Conservation (phyloP, 345 rosid genomes). For the Syzygium oleosum region DNA sequence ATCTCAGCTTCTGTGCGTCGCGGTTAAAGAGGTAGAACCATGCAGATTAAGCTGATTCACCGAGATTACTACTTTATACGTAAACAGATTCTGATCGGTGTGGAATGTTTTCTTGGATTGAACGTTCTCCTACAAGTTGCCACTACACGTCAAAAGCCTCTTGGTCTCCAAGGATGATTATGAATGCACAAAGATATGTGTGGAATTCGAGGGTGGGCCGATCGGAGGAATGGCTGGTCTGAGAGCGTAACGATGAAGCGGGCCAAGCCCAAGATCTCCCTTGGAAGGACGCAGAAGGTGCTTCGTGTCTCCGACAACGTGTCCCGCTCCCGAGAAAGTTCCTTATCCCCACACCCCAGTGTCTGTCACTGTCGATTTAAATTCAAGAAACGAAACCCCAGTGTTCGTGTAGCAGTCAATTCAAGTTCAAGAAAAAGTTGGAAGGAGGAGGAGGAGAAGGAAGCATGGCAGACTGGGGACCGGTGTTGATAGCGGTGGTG, state of each 20-base stretch:
- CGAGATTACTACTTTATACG: background rate
- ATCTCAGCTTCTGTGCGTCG: background rate
- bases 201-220: background rate
- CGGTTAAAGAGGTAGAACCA: background rate
- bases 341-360: background rate
- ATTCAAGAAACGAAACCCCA: background rate
- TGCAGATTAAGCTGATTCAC: background rate
- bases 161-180: too few species aligned
- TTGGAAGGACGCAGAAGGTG: background rate
- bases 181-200: background rate
- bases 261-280: background rate
- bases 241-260: background rate
- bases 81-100: background rate
- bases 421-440: background rate
- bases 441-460: background rate
- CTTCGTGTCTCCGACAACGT: background rate
- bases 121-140: background rate
- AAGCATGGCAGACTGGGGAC: conserved; percentile 52
- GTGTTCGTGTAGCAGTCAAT: background rate
- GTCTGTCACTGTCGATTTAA: background rate
- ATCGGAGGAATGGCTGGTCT: background rate
- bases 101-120: background rate
- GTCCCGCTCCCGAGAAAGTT: background rate
- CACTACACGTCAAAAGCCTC: background rate
- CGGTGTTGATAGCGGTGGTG: conserved; percentile 39